Conservation (phyloP, 805 yeast species). For the Kodamaea jinghongensis region DNA sequence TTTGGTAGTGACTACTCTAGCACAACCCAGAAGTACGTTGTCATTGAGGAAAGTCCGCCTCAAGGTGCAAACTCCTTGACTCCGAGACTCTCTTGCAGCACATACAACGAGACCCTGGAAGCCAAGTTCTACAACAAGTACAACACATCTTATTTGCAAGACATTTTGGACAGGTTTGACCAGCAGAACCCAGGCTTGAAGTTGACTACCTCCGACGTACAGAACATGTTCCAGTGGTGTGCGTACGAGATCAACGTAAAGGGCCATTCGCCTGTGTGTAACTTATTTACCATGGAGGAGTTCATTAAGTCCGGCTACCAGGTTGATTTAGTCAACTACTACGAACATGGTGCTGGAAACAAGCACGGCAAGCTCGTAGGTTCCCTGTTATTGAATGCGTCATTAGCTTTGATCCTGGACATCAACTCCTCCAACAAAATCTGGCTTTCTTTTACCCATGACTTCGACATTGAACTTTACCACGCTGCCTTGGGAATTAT, state of each 20-base stretch:
- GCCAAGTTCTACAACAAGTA: slow-evolving; percentile 22
- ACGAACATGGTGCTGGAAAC: slow-evolving; percentile 61
- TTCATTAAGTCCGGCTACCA: slow-evolving; percentile 60
- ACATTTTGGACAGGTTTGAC: slow-evolving; percentile 57
- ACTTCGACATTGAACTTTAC: slow-evolving; percentile 58
- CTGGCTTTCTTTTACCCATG: slow-evolving; percentile 72
- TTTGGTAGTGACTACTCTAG: slow-evolving; percentile 19
- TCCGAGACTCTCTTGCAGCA: slow-evolving; percentile 19
- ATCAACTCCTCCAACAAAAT: slow-evolving; percentile 45
- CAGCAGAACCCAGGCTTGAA: slow-evolving; percentile 51
- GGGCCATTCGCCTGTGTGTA: slow-evolving; percentile 36
- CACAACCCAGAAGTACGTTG: slow-evolving; percentile 6
- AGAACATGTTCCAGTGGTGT: slow-evolving; percentile 56
- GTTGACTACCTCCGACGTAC: slow-evolving; percentile 48
- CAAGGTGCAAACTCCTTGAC: slow-evolving; percentile 25
- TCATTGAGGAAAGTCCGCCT: slow-evolving; percentile 15
- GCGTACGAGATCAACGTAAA: slow-evolving; percentile 51
- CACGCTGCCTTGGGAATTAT: slow-evolving; percentile 62
- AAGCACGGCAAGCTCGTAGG: slow-evolving; percentile 57
- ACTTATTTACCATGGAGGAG: slow-evolving; percentile 64
- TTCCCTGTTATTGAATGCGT: slow-evolving; percentile 48
- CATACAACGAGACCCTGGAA: slow-evolving; percentile 33
- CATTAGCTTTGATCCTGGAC: slow-evolving; percentile 45
- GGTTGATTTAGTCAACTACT: slow-evolving; percentile 56
- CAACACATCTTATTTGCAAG: slow-evolving; percentile 43